These are phyloP conservation scores for Tolypocladium cylindrosporum DNA, from an alignment of 2,329 filamentous ascomycete species.

Conservation along the genomic window DNA sequence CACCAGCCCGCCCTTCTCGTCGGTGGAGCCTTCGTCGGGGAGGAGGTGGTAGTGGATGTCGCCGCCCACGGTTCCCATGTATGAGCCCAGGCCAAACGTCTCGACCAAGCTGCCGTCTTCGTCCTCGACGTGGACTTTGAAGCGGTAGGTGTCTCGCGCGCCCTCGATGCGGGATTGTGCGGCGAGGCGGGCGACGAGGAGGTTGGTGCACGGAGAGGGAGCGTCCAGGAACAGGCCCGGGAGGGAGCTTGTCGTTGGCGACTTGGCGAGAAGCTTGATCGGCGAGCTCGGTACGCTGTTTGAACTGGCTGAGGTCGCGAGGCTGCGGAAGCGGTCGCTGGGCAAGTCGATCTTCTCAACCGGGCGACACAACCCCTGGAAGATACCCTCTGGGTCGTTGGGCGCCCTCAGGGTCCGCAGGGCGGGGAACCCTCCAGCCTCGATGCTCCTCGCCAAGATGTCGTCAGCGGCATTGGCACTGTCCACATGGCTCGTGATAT, in stretches of 20 bases:
- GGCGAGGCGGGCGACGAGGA: conserved; percentile 44
- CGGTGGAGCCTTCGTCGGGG: conserved; percentile 45
- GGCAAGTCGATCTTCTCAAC: conserved; percentile 42
- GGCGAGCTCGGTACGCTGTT: conserved; percentile 14
- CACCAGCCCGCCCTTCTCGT: conserved; percentile 46
- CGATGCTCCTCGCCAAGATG: conserved; percentile 55
- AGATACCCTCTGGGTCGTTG: conserved; percentile 57
- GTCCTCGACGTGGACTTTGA: conserved; percentile 47
- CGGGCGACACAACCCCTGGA: conserved; percentile 61
- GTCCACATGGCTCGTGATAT: conserved; percentile 43
- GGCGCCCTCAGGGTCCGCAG: conserved; percentile 53
- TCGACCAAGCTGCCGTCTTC: conserved; percentile 41
- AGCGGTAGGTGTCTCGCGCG: conserved; percentile 42
- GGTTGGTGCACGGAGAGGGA: conserved; percentile 29
- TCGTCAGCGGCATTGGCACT: conserved; percentile 42
- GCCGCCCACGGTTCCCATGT: conserved; percentile 50
- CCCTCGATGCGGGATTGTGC: conserved; percentile 57
- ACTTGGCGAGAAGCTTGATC: conserved; percentile 20
- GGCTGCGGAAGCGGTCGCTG: conserved; percentile 32
- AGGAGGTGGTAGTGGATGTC: conserved; percentile 49
- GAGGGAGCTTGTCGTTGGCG: conserved; percentile 24
- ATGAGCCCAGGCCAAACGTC: conserved; percentile 47
- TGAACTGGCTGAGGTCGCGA: conserved; percentile 7
- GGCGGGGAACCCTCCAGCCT: conserved; percentile 49
- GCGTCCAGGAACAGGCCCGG: conserved; percentile 10